Evolutionary conservation across 352 stramenopile genomes (phyloP).

Genomic region (Globisporangium rhizosaccharum): DNA sequence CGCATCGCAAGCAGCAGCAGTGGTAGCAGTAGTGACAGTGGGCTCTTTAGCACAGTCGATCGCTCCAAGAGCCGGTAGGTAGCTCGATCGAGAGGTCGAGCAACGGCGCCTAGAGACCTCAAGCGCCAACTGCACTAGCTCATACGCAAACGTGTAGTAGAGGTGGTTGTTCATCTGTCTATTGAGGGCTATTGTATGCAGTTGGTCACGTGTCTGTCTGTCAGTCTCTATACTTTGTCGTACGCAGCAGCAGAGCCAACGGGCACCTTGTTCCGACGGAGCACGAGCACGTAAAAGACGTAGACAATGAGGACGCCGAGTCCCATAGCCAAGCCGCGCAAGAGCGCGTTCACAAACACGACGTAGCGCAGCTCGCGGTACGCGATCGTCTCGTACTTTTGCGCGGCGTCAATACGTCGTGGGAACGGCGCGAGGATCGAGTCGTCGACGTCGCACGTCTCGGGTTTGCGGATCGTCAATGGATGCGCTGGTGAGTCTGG

Average conservation of each 20-base stretch:
- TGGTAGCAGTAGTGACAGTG: slow-evolving; percentile 5
- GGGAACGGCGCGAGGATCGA: slow-evolving; percentile 64
- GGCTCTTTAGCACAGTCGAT: slow-evolving; percentile 6
- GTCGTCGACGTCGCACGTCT: slow-evolving; percentile 67
- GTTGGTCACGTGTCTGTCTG: neutral
- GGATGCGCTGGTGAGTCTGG: slow-evolving; percentile 29
- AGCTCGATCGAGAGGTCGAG: neutral
- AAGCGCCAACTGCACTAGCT: too few species aligned
- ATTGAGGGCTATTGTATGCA: neutral
- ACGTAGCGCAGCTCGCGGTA: slow-evolving; percentile 81
- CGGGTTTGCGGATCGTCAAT: slow-evolving; percentile 57
- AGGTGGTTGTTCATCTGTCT: neutral
- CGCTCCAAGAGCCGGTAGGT: slow-evolving; percentile 22
- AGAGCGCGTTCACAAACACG: slow-evolving; percentile 69
- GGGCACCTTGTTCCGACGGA: slow-evolving; percentile 40
- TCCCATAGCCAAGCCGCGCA: slow-evolving; percentile 68
- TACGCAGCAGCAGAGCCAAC: slow-evolving; percentile 38
- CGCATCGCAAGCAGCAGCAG: slow-evolving; percentile 29
- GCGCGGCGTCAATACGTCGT: slow-evolving; percentile 47
- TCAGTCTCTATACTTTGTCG: slow-evolving; percentile 62
- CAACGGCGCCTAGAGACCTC: too few species aligned
- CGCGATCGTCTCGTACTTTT: slow-evolving; percentile 77
- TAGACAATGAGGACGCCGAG: slow-evolving; percentile 81
- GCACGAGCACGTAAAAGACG: slow-evolving; percentile 71
- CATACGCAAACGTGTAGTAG: neutral